Percentiles rank a stretch among this genome's conserved stretches.
Conservation (phyloP, 1,139 yeast genomes). For the Yamadazyma trypodendri region DNA sequence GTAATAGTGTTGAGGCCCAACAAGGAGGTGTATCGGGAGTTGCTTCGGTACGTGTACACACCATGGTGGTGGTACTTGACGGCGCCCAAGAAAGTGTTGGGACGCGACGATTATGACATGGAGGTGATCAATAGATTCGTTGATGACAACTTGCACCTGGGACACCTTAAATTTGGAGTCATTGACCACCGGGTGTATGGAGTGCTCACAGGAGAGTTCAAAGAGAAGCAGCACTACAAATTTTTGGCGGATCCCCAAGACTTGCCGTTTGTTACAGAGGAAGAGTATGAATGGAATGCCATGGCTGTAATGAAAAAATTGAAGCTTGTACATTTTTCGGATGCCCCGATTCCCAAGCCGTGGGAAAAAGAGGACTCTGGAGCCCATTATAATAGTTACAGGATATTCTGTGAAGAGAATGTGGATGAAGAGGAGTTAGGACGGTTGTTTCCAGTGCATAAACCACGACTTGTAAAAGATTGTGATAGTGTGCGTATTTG, state of each 20-base stretch:
- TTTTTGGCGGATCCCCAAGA: constrained; percentile 32
- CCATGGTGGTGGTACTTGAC: constrained; percentile 34
- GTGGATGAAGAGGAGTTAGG: constrained; percentile 17
- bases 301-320: constrained; percentile 16
- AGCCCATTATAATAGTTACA: constrained; percentile 24
- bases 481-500: constrained; percentile 34
- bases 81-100: constrained; percentile 21
- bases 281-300: constrained; percentile 31
- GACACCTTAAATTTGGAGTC: constrained; percentile 24
- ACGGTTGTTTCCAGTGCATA: constrained; percentile 22
- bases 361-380: constrained; percentile 31
- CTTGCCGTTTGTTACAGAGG: constrained; percentile 26
- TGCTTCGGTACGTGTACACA: constrained; percentile 28
- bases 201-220: constrained; percentile 49
- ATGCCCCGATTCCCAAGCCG: constrained; percentile 49
- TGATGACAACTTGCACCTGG: constrained; percentile 8
- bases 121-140: constrained; percentile 43
- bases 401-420: constrained; percentile 24
- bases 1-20: constrained; percentile 49
- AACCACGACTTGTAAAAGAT: constrained; percentile 31
- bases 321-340: constrained; percentile 42
- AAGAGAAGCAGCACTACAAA: constrained; percentile 25
- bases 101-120: constrained; percentile 45
- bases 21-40: constrained; percentile 21
- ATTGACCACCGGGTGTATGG: constrained; percentile 49